Evolutionary conservation across 345 rosid species (phyloP), one percentile per base, ranked within the genome.

Genomic region (Moricandia moricandioides): DNA sequence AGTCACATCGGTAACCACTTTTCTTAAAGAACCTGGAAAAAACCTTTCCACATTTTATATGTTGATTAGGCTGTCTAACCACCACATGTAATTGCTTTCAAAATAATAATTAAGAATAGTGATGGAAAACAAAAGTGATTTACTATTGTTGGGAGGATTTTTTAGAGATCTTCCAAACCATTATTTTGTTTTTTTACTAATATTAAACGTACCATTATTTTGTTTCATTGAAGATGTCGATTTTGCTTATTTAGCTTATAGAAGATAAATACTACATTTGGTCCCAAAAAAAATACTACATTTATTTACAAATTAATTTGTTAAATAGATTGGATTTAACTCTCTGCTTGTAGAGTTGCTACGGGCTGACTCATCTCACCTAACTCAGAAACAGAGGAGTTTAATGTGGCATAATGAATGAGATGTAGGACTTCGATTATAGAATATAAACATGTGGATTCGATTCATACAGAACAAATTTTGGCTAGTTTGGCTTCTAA

Each of bases 1-100:
- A 18, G 74, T 62, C 75, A 69, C 14, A 76, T 69, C 31, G 4
- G 6, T 63, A 70, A 69, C 75, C 75, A 76, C 71, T 76, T 70
- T 33, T 70, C 3, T 55, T 30, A 6, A 26, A 39, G 24, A 58
- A 67, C 43, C 40, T 56, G n/a, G 40, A 73, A 30, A 13, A 27
- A 60, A 37, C 55, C 13, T 69, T 74, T 58, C 30, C 21, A 5
- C 14, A 33, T 13, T 18, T 54, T 7, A 47, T 12, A 26, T 6
- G 45, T 73, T 26, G 67, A 67, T 65, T 60, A 51, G 37, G 69
- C 30, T 54, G 26, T 9, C 4, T 55, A 76, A 76, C 70, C 18
- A 69, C 79, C 79, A 75, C 73, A 68, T 35, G 69, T 13, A 37
- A 61, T 39, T 37, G 74, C 74, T 37, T 59, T 35, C 51, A 43